These are phyloP conservation scores for Purpureocillium takamizusanense DNA, from an alignment of 2,329 filamentous ascomycete species.

Conservation along the genomic window DNA sequence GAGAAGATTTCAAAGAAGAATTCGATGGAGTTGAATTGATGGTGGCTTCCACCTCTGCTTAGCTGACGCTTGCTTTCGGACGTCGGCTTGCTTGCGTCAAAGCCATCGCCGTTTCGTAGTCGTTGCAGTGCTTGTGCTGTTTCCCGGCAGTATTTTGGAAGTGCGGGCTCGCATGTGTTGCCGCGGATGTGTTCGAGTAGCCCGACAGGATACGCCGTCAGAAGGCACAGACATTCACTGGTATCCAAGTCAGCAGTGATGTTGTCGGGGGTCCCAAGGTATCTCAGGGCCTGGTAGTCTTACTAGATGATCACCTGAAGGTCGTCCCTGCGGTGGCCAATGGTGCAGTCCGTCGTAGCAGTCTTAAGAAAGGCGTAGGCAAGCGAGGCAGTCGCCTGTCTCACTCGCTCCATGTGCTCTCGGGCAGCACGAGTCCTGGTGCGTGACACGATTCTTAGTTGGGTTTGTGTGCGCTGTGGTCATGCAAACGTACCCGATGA, in stretches of 20 bases:
- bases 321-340: slow-evolving; percentile 1
- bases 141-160: slow-evolving; percentile 13
- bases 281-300: background rate
- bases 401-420: slow-evolving; percentile 12
- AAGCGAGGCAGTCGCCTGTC: slow-evolving; percentile 9
- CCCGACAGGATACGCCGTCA: slow-evolving; percentile 15
- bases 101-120: slow-evolving; percentile 8
- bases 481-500: slow-evolving; percentile 8
- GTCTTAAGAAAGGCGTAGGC: slow-evolving; percentile 15
- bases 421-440: slow-evolving; percentile 10
- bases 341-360: slow-evolving; percentile 1
- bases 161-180: slow-evolving; percentile 14
- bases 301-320: slow-evolving; percentile 15
- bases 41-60: background rate
- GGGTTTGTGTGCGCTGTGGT: background rate
- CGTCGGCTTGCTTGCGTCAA: no score
- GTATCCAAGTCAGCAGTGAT: background rate
- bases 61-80: no score
- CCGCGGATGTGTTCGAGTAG: slow-evolving; percentile 13
- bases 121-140: slow-evolving; percentile 8
- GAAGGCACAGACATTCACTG: slow-evolving; percentile 17
- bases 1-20: slow-evolving; percentile 18
- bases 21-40: slow-evolving; percentile 6
- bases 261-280: no score
- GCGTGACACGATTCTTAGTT: background rate